These are phyloP conservation scores for Hemileccinum rubropunctum DNA, from an alignment of 768 basidiomycete genomes.

Conservation along the genomic window DNA sequence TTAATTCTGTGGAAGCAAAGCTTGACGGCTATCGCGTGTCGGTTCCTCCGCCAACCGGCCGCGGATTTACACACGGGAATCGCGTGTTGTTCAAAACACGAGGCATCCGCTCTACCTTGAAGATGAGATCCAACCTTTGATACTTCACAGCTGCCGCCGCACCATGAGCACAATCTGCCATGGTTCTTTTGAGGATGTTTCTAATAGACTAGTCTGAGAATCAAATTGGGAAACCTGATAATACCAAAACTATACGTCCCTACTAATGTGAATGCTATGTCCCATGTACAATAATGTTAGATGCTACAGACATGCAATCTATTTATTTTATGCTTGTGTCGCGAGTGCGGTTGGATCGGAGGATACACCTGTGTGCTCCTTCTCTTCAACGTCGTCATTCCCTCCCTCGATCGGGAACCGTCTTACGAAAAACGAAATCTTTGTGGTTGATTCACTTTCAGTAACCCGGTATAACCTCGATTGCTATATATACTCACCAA, in stretches of 20 bases:
- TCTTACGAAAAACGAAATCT: slow-evolving; percentile 32
- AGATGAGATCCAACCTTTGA: slow-evolving; percentile 8
- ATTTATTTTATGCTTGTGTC: slow-evolving; percentile 17
- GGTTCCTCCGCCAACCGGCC: slow-evolving; percentile 6
- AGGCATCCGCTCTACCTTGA: slow-evolving; percentile 5
- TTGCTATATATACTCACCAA: slow-evolving; percentile 42
- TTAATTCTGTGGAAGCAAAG: slow-evolving; percentile 12
- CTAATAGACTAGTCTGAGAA: neutral
- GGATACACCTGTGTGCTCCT: slow-evolving; percentile 7
- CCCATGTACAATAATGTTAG: slow-evolving; percentile 19
- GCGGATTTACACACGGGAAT: slow-evolving; percentile 24
- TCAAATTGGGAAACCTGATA: neutral
- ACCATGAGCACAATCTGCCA: neutral
- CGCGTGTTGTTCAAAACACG: slow-evolving; percentile 9
- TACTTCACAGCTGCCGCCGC: neutral
- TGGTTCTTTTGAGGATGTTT: neutral
- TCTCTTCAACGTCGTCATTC: slow-evolving; percentile 19
- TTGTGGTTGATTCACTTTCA: slow-evolving; percentile 7
- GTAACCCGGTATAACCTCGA: slow-evolving; percentile 1
- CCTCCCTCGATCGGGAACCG: slow-evolving; percentile 22
- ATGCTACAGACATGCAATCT: slow-evolving; percentile 3
- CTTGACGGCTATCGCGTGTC: slow-evolving; percentile 18
- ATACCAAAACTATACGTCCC: slow-evolving; percentile 1
- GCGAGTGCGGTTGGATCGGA: slow-evolving; percentile 4
- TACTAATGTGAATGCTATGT: neutral